Conservation (phyloP, 2,329 filamentous ascomycete genomes). For the Fusarium sp. region DNA sequence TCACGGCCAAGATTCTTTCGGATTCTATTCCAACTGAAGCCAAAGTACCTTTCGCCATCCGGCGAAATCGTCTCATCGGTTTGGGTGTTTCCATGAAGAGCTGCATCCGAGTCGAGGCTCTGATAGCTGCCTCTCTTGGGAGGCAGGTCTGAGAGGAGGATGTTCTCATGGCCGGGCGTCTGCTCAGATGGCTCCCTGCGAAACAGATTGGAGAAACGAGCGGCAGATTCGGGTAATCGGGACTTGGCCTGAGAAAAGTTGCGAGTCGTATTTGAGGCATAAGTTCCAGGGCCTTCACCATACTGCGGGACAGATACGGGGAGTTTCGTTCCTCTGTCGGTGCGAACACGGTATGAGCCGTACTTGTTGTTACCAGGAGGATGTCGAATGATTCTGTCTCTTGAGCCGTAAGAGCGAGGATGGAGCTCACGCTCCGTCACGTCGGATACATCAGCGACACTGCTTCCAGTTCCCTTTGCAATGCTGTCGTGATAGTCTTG, state of each 20-base stretch:
- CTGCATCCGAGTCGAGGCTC: conserved; percentile 44
- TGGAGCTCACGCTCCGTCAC: conserved; percentile 25
- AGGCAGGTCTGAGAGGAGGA: conserved; percentile 36
- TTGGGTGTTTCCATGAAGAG: neutral
- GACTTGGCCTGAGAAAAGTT: conserved; percentile 30
- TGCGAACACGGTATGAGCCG: conserved; percentile 32
- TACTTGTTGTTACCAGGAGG: conserved; percentile 17
- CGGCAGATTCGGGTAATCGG: conserved; percentile 37
- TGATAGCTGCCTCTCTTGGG: conserved; percentile 43
- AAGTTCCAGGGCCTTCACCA: conserved; percentile 7
- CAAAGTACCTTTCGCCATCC: conserved; percentile 19
- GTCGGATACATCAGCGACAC: conserved; percentile 58
- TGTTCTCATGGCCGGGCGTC: conserved; percentile 7
- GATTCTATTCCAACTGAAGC: conserved; percentile 43
- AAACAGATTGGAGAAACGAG: conserved; percentile 43
- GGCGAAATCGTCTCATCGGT: neutral
- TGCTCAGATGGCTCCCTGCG: conserved; percentile 21
- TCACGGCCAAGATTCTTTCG: conserved; percentile 37
- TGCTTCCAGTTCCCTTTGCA: conserved; percentile 51
- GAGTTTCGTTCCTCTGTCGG: conserved; percentile 33
- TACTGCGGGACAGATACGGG: conserved; percentile 38
- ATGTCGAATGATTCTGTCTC: conserved; percentile 43
- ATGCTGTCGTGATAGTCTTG: conserved; percentile 37
- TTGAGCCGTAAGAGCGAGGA: conserved; percentile 35
- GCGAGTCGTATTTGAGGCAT: conserved; percentile 37